Percentiles rank a stretch among this genome's conserved stretches.
Conservation (phyloP, 2,329 filamentous ascomycete genomes). For the Fusarium anguioides region DNA sequence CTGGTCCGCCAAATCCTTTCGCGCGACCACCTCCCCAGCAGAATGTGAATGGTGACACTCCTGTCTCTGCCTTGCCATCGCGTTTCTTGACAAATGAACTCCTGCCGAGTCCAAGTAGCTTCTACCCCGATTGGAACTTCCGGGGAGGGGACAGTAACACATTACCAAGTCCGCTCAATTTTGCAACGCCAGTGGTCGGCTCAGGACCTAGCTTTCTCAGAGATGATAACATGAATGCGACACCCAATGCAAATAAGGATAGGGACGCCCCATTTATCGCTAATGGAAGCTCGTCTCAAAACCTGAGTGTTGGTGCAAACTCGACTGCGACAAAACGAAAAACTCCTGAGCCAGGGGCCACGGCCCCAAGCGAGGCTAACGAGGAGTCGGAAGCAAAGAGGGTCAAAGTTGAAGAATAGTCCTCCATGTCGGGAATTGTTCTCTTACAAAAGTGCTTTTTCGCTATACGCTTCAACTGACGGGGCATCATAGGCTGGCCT, state of each 20-base stretch:
- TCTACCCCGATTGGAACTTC: conserved; percentile 93
- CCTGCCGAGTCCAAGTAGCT: conserved; percentile 88
- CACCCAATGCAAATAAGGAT: conserved; percentile 27
- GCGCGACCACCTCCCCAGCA: conserved; percentile 84
- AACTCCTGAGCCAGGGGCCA: conserved; percentile 62
- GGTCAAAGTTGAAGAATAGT: conserved; percentile 60
- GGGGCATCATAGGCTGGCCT: conserved; percentile 35
- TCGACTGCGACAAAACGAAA: conserved; percentile 61
- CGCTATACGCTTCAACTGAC: conserved; percentile 13
- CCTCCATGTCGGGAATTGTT: background rate
- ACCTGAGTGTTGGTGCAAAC: conserved; percentile 36
- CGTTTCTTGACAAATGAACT: conserved; percentile 90
- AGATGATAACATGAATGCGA: conserved; percentile 58
- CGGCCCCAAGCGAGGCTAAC: conserved; percentile 54
- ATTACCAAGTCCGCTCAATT: conserved; percentile 90
- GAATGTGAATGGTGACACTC: conserved; percentile 69
- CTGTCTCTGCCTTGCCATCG: conserved; percentile 92
- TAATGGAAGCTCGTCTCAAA: conserved; percentile 29
- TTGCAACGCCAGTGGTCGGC: conserved; percentile 80
- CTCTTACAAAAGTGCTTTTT: conserved; percentile 21
- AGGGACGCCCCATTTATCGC: conserved; percentile 8
- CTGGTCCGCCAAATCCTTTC: conserved; percentile 94
- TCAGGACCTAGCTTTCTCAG: conserved; percentile 72
- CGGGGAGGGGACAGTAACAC: conserved; percentile 80
- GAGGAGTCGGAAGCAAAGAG: conserved; percentile 64